A percentile compares a stretch with the other conserved stretches of the same genome.
phyloP scores from a whole-genome alignment of 202 grass and related monocot species.

The Schoenoplectus tabernaemontani region DNA sequence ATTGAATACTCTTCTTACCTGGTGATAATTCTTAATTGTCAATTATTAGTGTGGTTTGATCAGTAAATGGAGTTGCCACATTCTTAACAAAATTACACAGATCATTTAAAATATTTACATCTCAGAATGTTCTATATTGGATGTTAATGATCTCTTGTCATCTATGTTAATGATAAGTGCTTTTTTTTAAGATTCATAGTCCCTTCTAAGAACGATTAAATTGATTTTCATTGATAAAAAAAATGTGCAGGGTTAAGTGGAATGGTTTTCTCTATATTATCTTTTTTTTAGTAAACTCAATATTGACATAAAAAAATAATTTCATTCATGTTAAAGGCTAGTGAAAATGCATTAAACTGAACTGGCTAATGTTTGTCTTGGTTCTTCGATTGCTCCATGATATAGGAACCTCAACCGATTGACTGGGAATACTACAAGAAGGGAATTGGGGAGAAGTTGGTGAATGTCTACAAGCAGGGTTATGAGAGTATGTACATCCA shows the following conservation, averaged over 20 bases:
- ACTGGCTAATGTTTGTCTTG: neutral
- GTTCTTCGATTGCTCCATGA: slow-evolving; percentile 19
- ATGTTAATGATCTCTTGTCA: neutral
- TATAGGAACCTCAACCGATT: slow-evolving; percentile 72
- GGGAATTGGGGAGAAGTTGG: slow-evolving; percentile 67
- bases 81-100: neutral
- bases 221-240: neutral
- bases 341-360: neutral
- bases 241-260: neutral
- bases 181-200: too few relatives aligned
- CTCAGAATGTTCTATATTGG: neutral
- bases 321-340: too few relatives aligned
- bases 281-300: neutral
- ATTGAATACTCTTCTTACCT: neutral
- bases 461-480: slow-evolving; percentile 80
- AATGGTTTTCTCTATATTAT: neutral
- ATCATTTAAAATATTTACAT: neutral
- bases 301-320: too few relatives aligned
- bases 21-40: neutral
- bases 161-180: too few relatives aligned
- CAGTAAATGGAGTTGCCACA: neutral
- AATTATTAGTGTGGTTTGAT: neutral
- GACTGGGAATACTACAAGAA: slow-evolving; percentile 87
- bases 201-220: neutral
- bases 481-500: slow-evolving; percentile 60